phyloP scores from a whole-genome alignment of 306 rosid genomes.

The Trifolium fragiferum region DNA sequence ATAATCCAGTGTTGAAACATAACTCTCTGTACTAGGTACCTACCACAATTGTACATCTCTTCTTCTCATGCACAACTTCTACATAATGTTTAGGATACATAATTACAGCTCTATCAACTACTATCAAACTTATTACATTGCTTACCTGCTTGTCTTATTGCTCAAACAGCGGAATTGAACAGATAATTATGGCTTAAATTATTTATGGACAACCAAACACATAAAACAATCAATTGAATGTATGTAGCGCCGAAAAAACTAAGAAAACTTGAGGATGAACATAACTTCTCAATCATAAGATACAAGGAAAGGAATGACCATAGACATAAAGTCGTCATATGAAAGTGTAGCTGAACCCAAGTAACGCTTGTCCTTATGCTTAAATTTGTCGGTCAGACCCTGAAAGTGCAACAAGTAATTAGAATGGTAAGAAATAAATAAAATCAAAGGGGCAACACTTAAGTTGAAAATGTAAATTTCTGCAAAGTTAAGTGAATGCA shows the following conservation, averaged over 20 bases:
- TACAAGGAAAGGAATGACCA: conserved; percentile 83
- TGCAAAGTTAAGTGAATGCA: background rate
- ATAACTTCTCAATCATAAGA: conserved; percentile 60
- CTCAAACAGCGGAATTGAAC: conserved; percentile 1
- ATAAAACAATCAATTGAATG: conserved; percentile 50
- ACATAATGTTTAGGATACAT: background rate
- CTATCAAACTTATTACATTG: conserved; percentile 4
- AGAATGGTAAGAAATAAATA: conserved; percentile 19
- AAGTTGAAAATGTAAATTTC: conserved; percentile 3
- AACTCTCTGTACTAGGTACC: background rate
- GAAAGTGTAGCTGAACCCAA: conserved; percentile 70
- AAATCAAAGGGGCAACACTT: background rate
- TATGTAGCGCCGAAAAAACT: conserved; percentile 31
- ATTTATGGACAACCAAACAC: conserved; percentile 27
- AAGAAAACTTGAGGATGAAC: background rate
- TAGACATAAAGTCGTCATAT: conserved; percentile 74
- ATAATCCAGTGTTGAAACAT: background rate
- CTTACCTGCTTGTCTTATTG: background rate
- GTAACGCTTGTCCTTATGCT: conserved; percentile 73
- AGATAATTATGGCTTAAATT: conserved; percentile 27
- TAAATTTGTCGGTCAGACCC: conserved; percentile 92
- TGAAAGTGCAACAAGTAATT: conserved; percentile 49
- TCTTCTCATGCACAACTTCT: background rate
- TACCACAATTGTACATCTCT: background rate
- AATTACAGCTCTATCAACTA: background rate